A percentile compares a stretch with the other conserved stretches of the same genome.
phyloP scores from a whole-genome alignment of 2,329 filamentous ascomycete species.

The Aspergillus sp. region DNA sequence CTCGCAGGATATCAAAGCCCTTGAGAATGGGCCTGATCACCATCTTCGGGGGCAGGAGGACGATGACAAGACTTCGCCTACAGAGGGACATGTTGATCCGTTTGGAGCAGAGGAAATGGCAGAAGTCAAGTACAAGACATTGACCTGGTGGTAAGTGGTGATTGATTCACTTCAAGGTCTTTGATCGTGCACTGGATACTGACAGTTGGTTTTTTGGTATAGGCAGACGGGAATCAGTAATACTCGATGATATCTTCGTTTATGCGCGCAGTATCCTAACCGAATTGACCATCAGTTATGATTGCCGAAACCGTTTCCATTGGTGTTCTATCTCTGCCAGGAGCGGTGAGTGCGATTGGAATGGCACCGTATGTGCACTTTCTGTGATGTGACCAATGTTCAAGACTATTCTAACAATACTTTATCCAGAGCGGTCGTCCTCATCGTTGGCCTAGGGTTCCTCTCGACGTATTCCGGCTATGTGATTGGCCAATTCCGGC shows the following conservation, averaged over 20 bases:
- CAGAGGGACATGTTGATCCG: neutral
- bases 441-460: conserved; percentile 45
- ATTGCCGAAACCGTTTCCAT: conserved; percentile 35
- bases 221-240: neutral
- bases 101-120: conserved; percentile 1
- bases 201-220: neutral
- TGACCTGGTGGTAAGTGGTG: neutral
- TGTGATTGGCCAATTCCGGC: conserved; percentile 50
- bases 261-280: no score
- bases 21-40: neutral
- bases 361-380: conserved; percentile 33
- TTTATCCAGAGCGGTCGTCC: conserved; percentile 38
- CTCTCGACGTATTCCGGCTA: conserved; percentile 51
- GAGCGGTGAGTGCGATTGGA: conserved; percentile 43
- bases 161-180: neutral
- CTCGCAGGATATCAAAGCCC: neutral
- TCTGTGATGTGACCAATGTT: no score
- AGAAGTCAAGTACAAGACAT: neutral
- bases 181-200: neutral
- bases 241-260: no score
- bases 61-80: neutral
- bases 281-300: neutral
- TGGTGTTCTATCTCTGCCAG: conserved; percentile 48
- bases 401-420: conserved; percentile 4
- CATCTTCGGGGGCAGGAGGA: neutral